These are phyloP conservation scores for Trypanosoma rangeli DNA, from an alignment of 208 protist species.

Conservation along the genomic window DNA sequence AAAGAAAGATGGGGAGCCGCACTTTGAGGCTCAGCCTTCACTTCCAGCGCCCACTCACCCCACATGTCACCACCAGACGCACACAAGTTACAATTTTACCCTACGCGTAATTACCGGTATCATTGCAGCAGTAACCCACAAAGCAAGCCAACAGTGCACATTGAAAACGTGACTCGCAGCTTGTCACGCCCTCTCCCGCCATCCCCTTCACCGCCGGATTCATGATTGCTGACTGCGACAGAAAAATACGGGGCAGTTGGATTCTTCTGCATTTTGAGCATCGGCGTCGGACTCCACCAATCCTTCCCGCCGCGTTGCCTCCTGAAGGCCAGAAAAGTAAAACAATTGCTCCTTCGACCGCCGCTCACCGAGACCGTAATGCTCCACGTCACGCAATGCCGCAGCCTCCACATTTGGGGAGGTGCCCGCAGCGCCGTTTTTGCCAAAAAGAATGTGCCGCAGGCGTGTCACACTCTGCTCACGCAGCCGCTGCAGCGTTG, in stretches of 20 bases:
- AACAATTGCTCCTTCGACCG: conserved; percentile 12
- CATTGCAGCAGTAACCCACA: background rate
- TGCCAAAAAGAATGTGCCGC: conserved; percentile 13
- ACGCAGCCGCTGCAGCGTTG: background rate
- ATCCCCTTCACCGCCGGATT: background rate
- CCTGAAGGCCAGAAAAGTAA: background rate
- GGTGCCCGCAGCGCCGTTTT: background rate
- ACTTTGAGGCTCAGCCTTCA: too few species aligned
- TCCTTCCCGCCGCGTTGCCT: background rate
- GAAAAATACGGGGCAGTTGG: background rate
- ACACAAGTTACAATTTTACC: background rate
- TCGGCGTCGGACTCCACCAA: background rate
- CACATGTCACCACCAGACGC: background rate
- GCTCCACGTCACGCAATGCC: conserved; percentile 11
- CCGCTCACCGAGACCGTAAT: conserved; percentile 13
- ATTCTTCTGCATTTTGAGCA: background rate
- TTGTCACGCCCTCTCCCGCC: too few species aligned
- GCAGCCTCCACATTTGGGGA: background rate
- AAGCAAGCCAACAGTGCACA: background rate
- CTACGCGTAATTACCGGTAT: too few species aligned
- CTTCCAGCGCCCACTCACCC: too few species aligned
- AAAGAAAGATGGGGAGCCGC: too few species aligned
- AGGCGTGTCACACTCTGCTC: background rate
- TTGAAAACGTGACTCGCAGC: too few species aligned
- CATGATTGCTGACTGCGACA: background rate